Evolutionary conservation across 2,329 filamentous ascomycete genomes (phyloP), one percentile per base, ranked within the genome.

Genomic region (Trichoderma gracile): DNA sequence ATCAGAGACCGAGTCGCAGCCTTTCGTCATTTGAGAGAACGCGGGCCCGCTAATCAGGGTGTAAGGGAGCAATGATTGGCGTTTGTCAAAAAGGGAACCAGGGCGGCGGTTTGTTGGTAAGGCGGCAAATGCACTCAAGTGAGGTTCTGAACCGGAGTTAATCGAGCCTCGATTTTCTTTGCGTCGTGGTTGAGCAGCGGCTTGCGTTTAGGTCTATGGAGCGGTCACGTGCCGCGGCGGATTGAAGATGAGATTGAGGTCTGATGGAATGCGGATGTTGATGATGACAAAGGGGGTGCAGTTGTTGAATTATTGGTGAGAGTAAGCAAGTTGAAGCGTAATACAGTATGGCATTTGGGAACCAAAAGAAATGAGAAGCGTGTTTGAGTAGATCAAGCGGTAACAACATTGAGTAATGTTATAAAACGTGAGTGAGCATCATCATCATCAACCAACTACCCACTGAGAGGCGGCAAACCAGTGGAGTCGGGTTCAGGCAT

Each of bases 1-100:
- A 52, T 27, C 19, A 33, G 43, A 40, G 43, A 61, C 15, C 21
- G 58, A 53, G 49, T 62, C 49, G 58, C n/a, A 46, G 58, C 49
- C 58, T 62, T 62, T n/a, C 58, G 58, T 62, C 49, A 62, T 61
- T 52, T 50, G 57, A 61, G 38, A 53, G 52, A 61, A 19, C 46
- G 40, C 21, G 58, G 58, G 58, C 47, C 58, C 58, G 52, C 33
- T 61, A 52, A 14, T 50, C 33, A 38, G 10, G 25, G 25, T 25
- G 30, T 9, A 30, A 30, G 33, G 33, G 33, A 38, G 33, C 9
- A 38, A 38, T 14, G 33, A 45, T 53, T 15, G 7, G 57, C 57
- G 33, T 17, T 40, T 38, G 57, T 30, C n/a, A 25, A 12, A 19
- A 33, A 33, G n/a, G 1, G 40, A 17, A n/a, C 14, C 15, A n/a